Conservation (phyloP, 2,329 filamentous ascomycete species). For the Aspergillus oerlinghausenensis region DNA sequence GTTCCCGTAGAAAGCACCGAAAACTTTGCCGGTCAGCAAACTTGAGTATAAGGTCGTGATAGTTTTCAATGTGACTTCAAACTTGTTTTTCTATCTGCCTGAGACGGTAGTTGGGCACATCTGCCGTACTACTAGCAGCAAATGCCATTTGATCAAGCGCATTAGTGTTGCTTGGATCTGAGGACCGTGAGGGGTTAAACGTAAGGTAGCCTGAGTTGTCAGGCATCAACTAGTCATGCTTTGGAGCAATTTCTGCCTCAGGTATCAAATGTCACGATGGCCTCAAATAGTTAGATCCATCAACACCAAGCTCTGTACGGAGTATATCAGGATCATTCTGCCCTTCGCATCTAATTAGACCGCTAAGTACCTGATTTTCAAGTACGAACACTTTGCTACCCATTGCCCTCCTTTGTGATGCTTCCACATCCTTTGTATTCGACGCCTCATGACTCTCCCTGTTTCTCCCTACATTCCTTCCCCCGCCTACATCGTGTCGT, state of each 20-base stretch:
- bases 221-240: not conserved
- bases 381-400: not conserved
- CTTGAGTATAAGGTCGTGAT: not conserved
- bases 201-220: not conserved
- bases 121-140: not conserved
- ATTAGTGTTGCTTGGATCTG: not conserved
- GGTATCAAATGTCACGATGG: not conserved
- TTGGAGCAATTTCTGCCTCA: no score
- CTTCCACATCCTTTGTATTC: not conserved
- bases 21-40: not conserved
- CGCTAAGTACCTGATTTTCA: not conserved
- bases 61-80: not conserved
- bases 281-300: not conserved
- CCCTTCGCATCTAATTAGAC: not conserved
- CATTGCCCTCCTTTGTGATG: not conserved
- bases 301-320: no score
- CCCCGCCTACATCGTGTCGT: not conserved
- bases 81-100: not conserved
- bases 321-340: no score
- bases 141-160: not conserved
- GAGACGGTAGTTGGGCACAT: not conserved
- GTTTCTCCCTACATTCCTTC: not conserved
- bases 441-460: not conserved
- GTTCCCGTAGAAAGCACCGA: not conserved
- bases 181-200: no score